Conservation (phyloP, 176 grass and related monocot genomes). For the Triticum turgidum region DNA sequence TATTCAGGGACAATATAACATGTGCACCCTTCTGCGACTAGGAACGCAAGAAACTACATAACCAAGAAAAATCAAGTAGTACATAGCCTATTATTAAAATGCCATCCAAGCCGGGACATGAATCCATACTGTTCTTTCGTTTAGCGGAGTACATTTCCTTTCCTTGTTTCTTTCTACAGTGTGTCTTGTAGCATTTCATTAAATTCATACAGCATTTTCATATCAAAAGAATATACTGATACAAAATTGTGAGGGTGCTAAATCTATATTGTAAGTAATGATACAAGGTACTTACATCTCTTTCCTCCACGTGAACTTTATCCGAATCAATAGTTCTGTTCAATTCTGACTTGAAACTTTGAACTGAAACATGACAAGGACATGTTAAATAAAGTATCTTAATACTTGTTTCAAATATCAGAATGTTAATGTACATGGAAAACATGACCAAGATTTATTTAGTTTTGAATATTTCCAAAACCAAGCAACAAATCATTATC, state of each 20-base stretch:
- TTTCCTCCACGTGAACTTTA: slow-evolving; percentile 29
- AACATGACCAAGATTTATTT: neutral
- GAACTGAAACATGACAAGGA: slow-evolving; percentile 36
- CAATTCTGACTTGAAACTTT: slow-evolving; percentile 26
- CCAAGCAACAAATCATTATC: slow-evolving; percentile 5
- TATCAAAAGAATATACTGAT: slow-evolving; percentile 21
- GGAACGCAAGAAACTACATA: no score
- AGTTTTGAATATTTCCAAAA: neutral
- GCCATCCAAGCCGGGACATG: no score
- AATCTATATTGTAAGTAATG: neutral
- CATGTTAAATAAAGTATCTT: slow-evolving; percentile 31
- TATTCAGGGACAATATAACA: no score
- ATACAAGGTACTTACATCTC: slow-evolving; percentile 43
- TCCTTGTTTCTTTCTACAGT: neutral
- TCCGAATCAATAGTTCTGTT: slow-evolving; percentile 23
- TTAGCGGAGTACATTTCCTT: neutral
- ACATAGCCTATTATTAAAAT: no score
- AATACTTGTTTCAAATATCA: neutral
- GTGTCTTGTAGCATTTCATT: neutral
- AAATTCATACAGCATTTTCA: neutral
- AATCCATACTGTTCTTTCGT: neutral
- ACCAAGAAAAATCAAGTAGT: no score
- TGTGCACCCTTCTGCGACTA: no score
- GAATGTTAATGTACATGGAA: neutral
- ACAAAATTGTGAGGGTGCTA: neutral